phyloP scores from a whole-genome alignment of 495 filamentous ascomycete genomes.

The Annulohypoxylon moriforme region DNA sequence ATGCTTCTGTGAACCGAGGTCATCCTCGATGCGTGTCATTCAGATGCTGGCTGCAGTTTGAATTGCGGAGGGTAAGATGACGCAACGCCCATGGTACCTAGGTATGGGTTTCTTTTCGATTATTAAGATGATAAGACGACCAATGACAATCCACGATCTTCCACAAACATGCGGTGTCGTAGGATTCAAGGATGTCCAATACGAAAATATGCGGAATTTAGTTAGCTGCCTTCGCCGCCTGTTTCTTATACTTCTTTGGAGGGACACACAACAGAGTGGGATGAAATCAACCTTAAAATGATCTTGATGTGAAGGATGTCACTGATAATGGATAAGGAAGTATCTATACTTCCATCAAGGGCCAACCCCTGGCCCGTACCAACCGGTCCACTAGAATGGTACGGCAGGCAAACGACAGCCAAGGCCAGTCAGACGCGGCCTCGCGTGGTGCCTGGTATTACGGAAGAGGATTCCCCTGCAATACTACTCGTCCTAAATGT shows the following conservation, averaged over 20 bases:
- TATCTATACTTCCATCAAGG: conserved; percentile 28
- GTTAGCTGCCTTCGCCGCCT: conserved; percentile 4
- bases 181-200: conserved; percentile 8
- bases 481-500: conserved; percentile 29
- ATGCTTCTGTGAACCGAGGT: background rate
- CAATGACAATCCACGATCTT: conserved; percentile 4
- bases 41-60: conserved; percentile 12
- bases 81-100: conserved; percentile 20
- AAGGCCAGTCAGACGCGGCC: conserved; percentile 30
- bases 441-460: conserved; percentile 33
- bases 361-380: conserved; percentile 14
- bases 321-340: conserved; percentile 13
- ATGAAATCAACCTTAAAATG: conserved; percentile 9
- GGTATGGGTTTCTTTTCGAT: conserved; percentile 15
- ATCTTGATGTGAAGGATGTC: background rate
- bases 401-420: conserved; percentile 37
- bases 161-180: conserved; percentile 11
- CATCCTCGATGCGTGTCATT: conserved; percentile 27
- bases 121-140: conserved; percentile 10
- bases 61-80: conserved; percentile 35
- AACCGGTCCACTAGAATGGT: conserved; percentile 33
- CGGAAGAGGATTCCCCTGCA: conserved; percentile 38
- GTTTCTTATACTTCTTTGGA: conserved; percentile 18
- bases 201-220: conserved; percentile 9
- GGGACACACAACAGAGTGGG: background rate